Base-by-base conservation (phyloP, 2,329 filamentous ascomycete genomes). In the Cytospora leucostoma region DNA sequence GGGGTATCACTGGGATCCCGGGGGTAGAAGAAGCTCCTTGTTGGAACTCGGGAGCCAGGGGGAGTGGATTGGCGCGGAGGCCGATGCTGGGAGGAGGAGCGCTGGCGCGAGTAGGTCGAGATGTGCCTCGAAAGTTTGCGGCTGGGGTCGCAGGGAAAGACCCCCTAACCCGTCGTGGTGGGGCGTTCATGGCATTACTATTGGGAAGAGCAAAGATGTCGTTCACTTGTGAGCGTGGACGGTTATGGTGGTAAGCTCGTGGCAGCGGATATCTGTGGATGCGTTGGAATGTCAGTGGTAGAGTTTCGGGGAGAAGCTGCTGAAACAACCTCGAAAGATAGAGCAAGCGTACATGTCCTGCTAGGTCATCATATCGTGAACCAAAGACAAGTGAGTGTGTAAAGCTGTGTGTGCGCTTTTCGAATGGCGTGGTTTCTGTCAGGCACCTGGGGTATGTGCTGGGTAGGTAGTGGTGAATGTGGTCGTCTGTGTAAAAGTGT, bases 1-100 rank as follows among this genome's bases (percentile, higher is more conserved):
- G 81, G 13, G 95, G 90, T 71, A 99, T 93, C 62, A 96, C 78
- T 38, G 95, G 93, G 59, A 79, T 73, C 67, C 69, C 73, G 10
- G 51, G 12, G 21, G 58, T 27, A 27, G 27, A 40, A 12, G 61
- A 35, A 19, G 59, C 27, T 19, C 27, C 77, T 62, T 81, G 78
- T 49, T 81, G 83, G 12, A 81, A 83, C 13, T 77, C 73, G 60
- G 82, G 83, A 8, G 85, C 72, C 34, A 17, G 56, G 38, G 57
- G 65, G 33, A 61, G 62, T 12, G 54, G 61, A 34, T 53, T 63
- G 19, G 27, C 40, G 12, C 40, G 8, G 11, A 37, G 34, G 50
- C 8, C 33, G 47, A 13, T 61, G 54, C 37, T 52, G 34, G 37
- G 61, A 47, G 57, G 61, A 35, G 49, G 33, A 34, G 34, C 53